phyloP scores from a whole-genome alignment of 192 early-diverging fungal genomes.

The Podila verticillata region DNA sequence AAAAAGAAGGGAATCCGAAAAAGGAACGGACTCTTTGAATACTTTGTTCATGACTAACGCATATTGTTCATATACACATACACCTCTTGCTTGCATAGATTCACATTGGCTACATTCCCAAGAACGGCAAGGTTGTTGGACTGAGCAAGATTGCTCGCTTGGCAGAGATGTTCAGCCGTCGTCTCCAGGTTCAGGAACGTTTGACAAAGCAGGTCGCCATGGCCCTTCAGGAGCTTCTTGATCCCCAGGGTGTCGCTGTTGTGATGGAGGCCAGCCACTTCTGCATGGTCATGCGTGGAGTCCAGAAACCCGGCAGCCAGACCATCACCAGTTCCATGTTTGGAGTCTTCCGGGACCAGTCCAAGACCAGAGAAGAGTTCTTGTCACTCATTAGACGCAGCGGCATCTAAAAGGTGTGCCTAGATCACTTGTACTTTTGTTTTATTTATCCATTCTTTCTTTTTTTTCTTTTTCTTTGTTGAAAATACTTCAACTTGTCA shows the following conservation, averaged over 20 bases:
- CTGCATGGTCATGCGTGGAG: slow-evolving; percentile 98
- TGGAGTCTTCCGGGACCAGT: slow-evolving; percentile 90
- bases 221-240: slow-evolving; percentile 88
- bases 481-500: neutral
- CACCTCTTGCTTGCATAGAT: slow-evolving; percentile 61
- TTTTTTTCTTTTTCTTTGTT: neutral
- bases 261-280: slow-evolving; percentile 96
- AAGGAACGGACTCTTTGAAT: neutral
- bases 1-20: neutral
- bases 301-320: slow-evolving; percentile 94
- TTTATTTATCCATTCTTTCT: neutral
- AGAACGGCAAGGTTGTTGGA: slow-evolving; percentile 91
- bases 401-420: slow-evolving; percentile 11
- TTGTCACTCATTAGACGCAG: slow-evolving; percentile 74
- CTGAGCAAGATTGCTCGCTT: slow-evolving; percentile 97
- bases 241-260: slow-evolving; percentile 97
- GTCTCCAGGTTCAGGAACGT: slow-evolving; percentile 97
- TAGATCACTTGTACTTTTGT: neutral
- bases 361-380: slow-evolving; percentile 97
- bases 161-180: slow-evolving; percentile 96
- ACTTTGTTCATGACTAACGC: neutral
- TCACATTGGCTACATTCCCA: slow-evolving; percentile 95
- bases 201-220: slow-evolving; percentile 97
- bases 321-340: slow-evolving; percentile 97
- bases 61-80: neutral